Base-by-base conservation (phyloP, 177 flowering plant genomes). In the Vitis hybrid region DNA sequence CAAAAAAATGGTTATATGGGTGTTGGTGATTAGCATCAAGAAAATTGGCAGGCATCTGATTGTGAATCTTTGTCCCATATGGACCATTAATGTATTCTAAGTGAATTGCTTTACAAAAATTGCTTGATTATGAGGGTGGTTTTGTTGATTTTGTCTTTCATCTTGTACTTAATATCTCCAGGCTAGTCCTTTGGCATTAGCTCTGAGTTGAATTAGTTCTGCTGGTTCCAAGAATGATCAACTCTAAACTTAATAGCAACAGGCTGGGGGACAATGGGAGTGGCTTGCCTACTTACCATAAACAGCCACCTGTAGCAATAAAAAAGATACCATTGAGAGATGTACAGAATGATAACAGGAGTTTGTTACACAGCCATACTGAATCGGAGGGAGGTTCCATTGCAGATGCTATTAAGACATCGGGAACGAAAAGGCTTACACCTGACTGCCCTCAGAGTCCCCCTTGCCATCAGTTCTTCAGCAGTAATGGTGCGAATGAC, bases 341-440 rank as follows among this genome's bases (percentile, higher is more conserved):
- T 62, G 71, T 68, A 33, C 76, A 73, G 50, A 73, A 73, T 50
- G 67, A 67, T 22, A 68, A 66, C 12, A 55, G 67, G 48, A 73
- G 62, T 57, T 12, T 53, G 33, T 16, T 50, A 11, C 33, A 3
- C 14, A 62, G 57, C 26, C 18, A 45, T n/a, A 26, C 71, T 13
- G 68, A 68, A 48, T 0, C 15, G 50, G 49, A 53, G 49, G 62
- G 63, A 55, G 22, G 26, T 58, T 16, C 2, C 5, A 10, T 2
- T 14, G 52, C 50, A 12, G 61, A 68, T 55, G 48, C 50, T 12
- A 52, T 53, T 16, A 55, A 62, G 67, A 16, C 62, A 20, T 62
- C 51, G 20, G 72, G 71, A 45, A 62, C 63, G 10, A 67, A 73
- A 26, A 67, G 71, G 62, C 49, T 67, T 9, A 56, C 52, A 1